Evolutionary conservation across 2,329 filamentous ascomycete species (phyloP).

Genomic region (Lasiodiplodia theobromae): DNA sequence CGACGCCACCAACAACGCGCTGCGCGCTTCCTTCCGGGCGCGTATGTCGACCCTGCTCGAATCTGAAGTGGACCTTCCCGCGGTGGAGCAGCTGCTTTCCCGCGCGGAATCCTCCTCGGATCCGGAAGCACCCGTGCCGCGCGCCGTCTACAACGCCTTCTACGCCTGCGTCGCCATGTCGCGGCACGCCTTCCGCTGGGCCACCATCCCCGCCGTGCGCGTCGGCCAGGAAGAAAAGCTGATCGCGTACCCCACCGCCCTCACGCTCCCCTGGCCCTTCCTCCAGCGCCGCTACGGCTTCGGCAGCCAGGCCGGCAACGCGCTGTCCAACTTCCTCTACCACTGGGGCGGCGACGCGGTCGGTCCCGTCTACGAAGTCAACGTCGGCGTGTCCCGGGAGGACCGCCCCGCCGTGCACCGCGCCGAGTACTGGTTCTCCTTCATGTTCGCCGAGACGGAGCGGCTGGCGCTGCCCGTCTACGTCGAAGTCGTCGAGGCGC

Average conservation of each 20-base stretch:
- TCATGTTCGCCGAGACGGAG: slow-evolving; percentile 5
- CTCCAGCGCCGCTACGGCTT: not conserved
- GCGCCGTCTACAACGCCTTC: not conserved
- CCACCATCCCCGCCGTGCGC: slow-evolving; percentile 1
- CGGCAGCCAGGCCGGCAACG: slow-evolving; percentile 3
- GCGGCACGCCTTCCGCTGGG: slow-evolving; percentile 4
- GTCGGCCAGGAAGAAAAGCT: not conserved
- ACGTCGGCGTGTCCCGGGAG: not conserved
- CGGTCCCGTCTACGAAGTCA: slow-evolving; percentile 16
- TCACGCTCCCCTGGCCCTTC: not conserved
- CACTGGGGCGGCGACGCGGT: not conserved
- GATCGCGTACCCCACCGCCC: not conserved
- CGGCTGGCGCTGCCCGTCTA: slow-evolving; percentile 1
- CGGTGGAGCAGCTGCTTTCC: not conserved
- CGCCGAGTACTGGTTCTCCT: slow-evolving; percentile 2
- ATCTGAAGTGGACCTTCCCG: not conserved
- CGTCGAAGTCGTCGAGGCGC: not conserved
- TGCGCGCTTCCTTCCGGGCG: not conserved
- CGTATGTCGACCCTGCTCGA: not conserved
- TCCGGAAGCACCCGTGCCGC: not conserved
- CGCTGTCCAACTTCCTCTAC: not conserved
- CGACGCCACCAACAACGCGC: not conserved
- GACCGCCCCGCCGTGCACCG: not conserved
- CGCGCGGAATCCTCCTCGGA: no score
- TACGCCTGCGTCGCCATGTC: not conserved